These are phyloP conservation scores for Ephemerocybe angulata DNA, from an alignment of 768 basidiomycete species.

Conservation along the genomic window DNA sequence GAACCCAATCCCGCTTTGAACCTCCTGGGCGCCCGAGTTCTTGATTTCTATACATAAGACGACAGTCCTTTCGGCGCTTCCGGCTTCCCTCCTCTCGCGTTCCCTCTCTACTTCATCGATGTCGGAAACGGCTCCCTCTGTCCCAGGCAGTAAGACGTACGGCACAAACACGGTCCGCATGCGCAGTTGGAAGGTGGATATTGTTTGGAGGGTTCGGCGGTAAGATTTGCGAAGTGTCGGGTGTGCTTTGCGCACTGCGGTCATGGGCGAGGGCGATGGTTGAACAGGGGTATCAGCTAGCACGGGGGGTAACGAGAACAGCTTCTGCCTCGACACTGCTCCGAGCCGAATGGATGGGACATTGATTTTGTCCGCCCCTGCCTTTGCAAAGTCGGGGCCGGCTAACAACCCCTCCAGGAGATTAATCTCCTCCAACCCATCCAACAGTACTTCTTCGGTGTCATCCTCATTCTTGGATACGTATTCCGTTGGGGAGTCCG, in stretches of 20 bases:
- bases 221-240: conserved; percentile 84
- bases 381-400: conserved; percentile 44
- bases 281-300: conserved; percentile 38
- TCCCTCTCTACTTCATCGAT: conserved; percentile 45
- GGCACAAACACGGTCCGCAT: conserved; percentile 96
- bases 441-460: conserved; percentile 47
- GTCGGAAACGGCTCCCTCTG: conserved; percentile 21
- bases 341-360: conserved; percentile 75
- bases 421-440: conserved; percentile 53
- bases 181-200: conserved; percentile 82
- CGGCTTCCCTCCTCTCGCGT: conserved; percentile 59
- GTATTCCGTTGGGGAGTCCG: conserved; percentile 28
- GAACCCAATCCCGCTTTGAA: conserved; percentile 50
- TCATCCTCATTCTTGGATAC: conserved; percentile 33
- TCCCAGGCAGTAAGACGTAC: conserved; percentile 64
- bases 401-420: conserved; percentile 59
- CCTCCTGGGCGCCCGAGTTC: conserved; percentile 63
- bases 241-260: conserved; percentile 43
- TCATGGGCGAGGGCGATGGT: conserved; percentile 49
- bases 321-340: conserved; percentile 57
- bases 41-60: conserved; percentile 91
- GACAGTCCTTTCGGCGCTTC: conserved; percentile 77
- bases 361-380: conserved; percentile 30
- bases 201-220: conserved; percentile 71
- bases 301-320: conserved; percentile 59